Conservation (phyloP, 2,329 filamentous ascomycete genomes). For the Xylariaceae sp. region DNA sequence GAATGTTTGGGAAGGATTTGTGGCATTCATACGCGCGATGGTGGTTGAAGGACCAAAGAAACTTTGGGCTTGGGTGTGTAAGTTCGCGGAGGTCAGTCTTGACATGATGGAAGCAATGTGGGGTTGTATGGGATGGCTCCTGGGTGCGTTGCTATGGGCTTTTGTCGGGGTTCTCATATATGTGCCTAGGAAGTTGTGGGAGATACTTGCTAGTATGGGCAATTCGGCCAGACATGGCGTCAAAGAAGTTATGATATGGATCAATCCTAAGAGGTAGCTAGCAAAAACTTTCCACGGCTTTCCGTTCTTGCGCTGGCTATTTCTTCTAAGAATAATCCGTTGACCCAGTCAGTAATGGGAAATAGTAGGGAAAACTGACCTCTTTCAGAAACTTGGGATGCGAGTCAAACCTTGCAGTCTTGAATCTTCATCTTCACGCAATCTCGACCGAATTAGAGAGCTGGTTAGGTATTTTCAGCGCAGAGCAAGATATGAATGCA, state of each 20-base stretch:
- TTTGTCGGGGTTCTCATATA: background rate
- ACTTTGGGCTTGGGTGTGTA: background rate
- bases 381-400: no score
- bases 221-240: background rate
- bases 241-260: slow-evolving; percentile 7
- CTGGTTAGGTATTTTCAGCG: no score
- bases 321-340: no score
- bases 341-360: no score
- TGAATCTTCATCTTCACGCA: no score
- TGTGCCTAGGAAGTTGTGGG: background rate
- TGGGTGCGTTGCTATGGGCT: background rate
- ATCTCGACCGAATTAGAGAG: no score
- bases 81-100: background rate
- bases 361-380: no score
- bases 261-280: slow-evolving; percentile 6
- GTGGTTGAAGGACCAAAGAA: background rate
- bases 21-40: slow-evolving; percentile 2
- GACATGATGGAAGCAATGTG: slow-evolving; percentile 1
- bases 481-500: no score
- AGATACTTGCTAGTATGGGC: background rate
- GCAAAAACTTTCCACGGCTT: no score
- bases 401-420: no score
- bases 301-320: no score
- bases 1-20: background rate
- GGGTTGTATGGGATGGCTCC: background rate